Evolutionary conservation across 331 rosid species (phyloP).

Genomic region (Rhamnella rubrinervis): DNA sequence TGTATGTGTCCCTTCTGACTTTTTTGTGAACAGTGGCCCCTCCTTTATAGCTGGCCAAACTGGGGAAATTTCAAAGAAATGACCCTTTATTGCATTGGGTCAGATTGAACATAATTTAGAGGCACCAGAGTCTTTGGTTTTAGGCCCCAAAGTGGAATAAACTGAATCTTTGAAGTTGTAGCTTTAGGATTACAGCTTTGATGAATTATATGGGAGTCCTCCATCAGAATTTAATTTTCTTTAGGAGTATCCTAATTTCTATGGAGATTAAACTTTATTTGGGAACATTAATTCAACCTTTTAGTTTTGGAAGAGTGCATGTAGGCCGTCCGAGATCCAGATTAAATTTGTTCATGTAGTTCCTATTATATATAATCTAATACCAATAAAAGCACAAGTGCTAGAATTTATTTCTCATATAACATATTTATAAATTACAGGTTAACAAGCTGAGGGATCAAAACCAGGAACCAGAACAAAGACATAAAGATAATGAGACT

Average conservation of each 20-base stretch:
- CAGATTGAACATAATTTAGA: constrained; percentile 13
- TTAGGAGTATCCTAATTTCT: too few species aligned
- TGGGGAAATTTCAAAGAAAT: constrained; percentile 19
- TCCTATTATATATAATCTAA: too few species aligned
- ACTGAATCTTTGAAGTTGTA: background rate
- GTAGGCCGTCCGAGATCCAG: too few species aligned
- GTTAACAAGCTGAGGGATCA: constrained; percentile 25
- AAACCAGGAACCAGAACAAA: constrained; percentile 8
- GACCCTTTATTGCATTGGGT: constrained; percentile 27
- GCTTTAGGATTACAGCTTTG: background rate
- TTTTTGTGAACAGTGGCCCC: constrained; percentile 24
- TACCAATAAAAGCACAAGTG: too few species aligned
- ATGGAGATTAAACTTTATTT: too few species aligned
- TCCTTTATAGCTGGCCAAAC: constrained; percentile 20
- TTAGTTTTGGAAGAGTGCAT: too few species aligned
- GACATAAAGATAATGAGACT: constrained; percentile 10
- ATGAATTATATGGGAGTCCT: background rate
- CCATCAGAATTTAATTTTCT: background rate
- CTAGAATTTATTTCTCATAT: too few species aligned
- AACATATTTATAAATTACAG: constrained; percentile 24
- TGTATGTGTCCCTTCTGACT: constrained; percentile 49
- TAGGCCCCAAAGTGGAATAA: background rate
- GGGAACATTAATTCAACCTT: too few species aligned
- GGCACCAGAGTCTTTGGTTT: background rate
- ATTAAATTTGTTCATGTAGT: too few species aligned